Conservation (phyloP, 805 yeast species). For the Yarrowia porcina region DNA sequence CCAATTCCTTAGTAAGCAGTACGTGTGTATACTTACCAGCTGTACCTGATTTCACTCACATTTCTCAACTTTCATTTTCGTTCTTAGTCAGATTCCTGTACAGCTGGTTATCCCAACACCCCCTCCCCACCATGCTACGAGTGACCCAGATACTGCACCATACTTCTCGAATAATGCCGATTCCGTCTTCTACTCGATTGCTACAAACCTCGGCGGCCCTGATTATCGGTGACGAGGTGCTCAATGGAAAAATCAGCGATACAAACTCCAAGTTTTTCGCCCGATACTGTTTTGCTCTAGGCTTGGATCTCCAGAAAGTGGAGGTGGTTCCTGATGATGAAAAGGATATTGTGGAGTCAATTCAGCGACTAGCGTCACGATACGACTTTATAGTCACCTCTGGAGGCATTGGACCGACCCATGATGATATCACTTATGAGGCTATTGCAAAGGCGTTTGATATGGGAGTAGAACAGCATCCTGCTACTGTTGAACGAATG, state of each 20-base stretch:
- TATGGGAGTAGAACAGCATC: conserved; percentile 51
- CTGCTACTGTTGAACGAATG: conserved; percentile 62
- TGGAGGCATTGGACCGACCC: conserved; percentile 82
- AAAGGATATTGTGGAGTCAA: conserved; percentile 55
- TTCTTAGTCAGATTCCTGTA: neutral
- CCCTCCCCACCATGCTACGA: conserved; percentile 7
- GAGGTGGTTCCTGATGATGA: conserved; percentile 76
- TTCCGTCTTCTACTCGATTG: conserved; percentile 4
- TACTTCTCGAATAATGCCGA: conserved; percentile 5
- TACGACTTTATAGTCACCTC: conserved; percentile 70
- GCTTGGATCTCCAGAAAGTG: conserved; percentile 63
- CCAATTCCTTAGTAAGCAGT: too few relatives aligned
- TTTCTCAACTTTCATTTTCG: neutral
- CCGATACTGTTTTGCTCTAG: conserved; percentile 60
- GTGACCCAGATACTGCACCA: conserved; percentile 18
- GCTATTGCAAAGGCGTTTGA: conserved; percentile 64
- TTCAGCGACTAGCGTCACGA: conserved; percentile 46
- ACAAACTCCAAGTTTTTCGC: conserved; percentile 75
- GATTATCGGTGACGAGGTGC: conserved; percentile 83
- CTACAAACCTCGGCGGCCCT: conserved; percentile 34
- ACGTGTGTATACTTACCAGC: too few relatives aligned
- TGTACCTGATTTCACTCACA: too few relatives aligned
- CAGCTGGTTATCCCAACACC: too few relatives aligned
- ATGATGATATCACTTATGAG: conserved; percentile 83
- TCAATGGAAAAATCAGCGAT: conserved; percentile 80